A percentile compares a stretch with the other conserved stretches of the same genome.
Conservation (phyloP, 2,329 filamentous ascomycete genomes). For the Diplodia seriata region DNA sequence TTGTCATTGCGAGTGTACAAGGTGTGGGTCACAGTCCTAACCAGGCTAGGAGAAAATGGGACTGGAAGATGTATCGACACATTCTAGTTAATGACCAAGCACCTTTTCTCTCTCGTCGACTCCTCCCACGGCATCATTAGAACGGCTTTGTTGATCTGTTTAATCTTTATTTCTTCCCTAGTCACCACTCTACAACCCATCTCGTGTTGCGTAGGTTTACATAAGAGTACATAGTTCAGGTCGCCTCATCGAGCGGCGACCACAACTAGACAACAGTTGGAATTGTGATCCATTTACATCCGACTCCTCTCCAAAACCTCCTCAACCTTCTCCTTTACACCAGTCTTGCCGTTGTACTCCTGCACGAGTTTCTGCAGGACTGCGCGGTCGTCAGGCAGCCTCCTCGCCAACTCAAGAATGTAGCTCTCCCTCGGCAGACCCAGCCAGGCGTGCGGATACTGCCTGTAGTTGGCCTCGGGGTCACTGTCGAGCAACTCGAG, state of each 20-base stretch:
- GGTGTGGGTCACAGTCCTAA: too few species aligned
- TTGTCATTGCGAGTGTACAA: not conserved
- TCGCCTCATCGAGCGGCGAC: not conserved
- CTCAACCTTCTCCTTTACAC: constrained; percentile 65
- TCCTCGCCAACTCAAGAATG: constrained; percentile 51
- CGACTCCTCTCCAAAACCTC: constrained; percentile 60
- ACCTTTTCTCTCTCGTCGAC: too few species aligned
- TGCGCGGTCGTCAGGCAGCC: constrained; percentile 42
- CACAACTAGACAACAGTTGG: not conserved
- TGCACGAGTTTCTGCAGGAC: constrained; percentile 51
- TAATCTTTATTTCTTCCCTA: not conserved
- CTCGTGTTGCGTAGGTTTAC: not conserved
- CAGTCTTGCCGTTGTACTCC: constrained; percentile 54
- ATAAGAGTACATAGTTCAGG: constrained; percentile 1
- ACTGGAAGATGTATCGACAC: too few species aligned
- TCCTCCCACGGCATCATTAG: too few species aligned
- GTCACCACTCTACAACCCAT: not conserved
- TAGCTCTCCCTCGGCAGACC: constrained; percentile 76
- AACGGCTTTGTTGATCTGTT: not conserved
- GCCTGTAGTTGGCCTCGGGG: constrained; percentile 63
- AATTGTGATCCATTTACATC: not conserved
- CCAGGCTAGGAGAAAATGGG: too few species aligned
- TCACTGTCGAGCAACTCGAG: constrained; percentile 66
- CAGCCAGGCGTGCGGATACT: constrained; percentile 76
- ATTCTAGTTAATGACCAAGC: too few species aligned